Evolutionary conservation across 2,329 filamentous ascomycete genomes (phyloP).

Genomic region (Pseudogymnoascus sp.): DNA sequence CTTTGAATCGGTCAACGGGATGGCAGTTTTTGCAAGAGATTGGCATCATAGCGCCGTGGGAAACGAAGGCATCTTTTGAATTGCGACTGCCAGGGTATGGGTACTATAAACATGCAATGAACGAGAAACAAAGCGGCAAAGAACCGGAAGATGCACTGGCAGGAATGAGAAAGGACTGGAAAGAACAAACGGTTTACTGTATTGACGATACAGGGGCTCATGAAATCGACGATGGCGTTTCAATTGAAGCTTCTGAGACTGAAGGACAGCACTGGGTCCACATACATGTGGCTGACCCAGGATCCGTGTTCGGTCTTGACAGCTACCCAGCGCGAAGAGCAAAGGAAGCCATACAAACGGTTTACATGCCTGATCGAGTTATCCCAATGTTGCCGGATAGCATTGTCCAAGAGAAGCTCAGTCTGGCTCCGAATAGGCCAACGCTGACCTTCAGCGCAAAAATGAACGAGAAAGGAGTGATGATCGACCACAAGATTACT

Average conservation of each 20-base stretch:
- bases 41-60: slow-evolving; percentile 64
- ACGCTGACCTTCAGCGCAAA: slow-evolving; percentile 58
- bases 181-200: slow-evolving; percentile 58
- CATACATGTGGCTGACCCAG: slow-evolving; percentile 72
- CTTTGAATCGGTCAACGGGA: slow-evolving; percentile 42
- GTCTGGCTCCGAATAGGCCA: slow-evolving; percentile 45
- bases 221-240: slow-evolving; percentile 76
- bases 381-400: slow-evolving; percentile 52
- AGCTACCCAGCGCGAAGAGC: slow-evolving; percentile 56
- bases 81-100: slow-evolving; percentile 48
- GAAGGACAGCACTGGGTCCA: slow-evolving; percentile 65
- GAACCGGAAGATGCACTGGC: slow-evolving; percentile 40
- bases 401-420: slow-evolving; percentile 46
- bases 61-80: slow-evolving; percentile 59
- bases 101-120: slow-evolving; percentile 19
- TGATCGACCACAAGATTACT: slow-evolving; percentile 50
- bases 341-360: slow-evolving; percentile 52
- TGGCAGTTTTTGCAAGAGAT: slow-evolving; percentile 72
- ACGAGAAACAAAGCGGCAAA: slow-evolving; percentile 28
- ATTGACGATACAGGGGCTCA: slow-evolving; percentile 62
- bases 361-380: slow-evolving; percentile 53
- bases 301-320: slow-evolving; percentile 58
- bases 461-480: slow-evolving; percentile 46
- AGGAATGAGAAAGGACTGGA: slow-evolving; percentile 53
- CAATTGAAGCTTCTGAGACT: slow-evolving; percentile 53